Base-by-base conservation (phyloP, 306 rosid genomes). In the Prinsepia uniflora region DNA sequence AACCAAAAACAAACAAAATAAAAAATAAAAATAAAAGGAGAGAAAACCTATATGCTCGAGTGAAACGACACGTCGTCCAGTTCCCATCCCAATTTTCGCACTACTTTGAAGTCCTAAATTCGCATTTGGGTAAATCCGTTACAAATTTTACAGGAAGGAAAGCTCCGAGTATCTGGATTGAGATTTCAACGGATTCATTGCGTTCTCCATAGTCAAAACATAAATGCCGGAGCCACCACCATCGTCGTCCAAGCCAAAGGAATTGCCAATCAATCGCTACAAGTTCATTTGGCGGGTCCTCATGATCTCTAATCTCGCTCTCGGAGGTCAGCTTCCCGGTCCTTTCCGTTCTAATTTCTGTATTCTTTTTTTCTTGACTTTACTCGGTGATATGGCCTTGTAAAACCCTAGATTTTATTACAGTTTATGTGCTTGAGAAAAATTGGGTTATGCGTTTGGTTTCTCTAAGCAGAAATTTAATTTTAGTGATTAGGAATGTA, bases 281-380 rank as follows among this genome's bases (percentile, higher is more conserved):
- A 92, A 86, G 80, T 67, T 87, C 68, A 19, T 83, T 48, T 92
- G 98, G 98, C 96, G 98, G 65, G 70, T 80, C 68, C 85, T 88
- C 60, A 64, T 88, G 88, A 74, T 90, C 81, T 84, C 87, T 57
- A 92, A 92, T 78, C 80, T 92, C n/a, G 90, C 89, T 6, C 75
- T 92, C 60, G 96, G 87, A 88, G 98, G 98, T 92, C 34, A 10
- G 70, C 65, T 39, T 45, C 52, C 48, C 61, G 5, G 41, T 43
- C 46, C 49, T 18, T 2, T 4, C 58, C 44, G 15, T 41, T 66
- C 43, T 13, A 6, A 2, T 18, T 24, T 20, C 7, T 36, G 36
- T 34, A 17, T 17, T 9, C 18, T 11, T 19, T n/a, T 17, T 18
- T n/a, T n/a, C 42, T 12, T 63, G n/a, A 13, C 24, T 64, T 64